phyloP scores from a whole-genome alignment of 306 rosid genomes.

The Neltuma alba region DNA sequence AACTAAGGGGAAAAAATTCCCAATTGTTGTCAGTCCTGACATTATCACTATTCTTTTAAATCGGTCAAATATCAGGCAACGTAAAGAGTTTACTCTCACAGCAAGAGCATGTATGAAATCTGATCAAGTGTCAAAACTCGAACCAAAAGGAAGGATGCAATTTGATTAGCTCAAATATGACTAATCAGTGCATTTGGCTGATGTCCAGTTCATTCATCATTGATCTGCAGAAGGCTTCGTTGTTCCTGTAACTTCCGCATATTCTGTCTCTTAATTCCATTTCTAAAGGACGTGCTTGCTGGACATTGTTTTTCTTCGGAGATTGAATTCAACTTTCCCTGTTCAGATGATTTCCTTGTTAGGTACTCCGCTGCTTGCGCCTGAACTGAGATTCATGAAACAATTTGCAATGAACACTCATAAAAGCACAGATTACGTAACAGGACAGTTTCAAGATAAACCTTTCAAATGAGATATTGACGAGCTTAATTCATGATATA shows the following conservation, averaged over 20 bases:
- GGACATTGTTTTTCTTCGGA: constrained; percentile 42
- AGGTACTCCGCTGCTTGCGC: constrained; percentile 73
- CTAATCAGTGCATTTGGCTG: constrained; percentile 28
- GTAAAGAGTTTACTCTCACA: neutral
- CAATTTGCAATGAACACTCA: constrained; percentile 25
- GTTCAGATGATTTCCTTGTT: constrained; percentile 54
- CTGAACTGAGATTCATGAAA: constrained; percentile 63
- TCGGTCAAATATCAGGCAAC: constrained; percentile 47
- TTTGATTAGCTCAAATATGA: constrained; percentile 1
- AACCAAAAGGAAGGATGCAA: constrained; percentile 29
- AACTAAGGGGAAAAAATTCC: neutral
- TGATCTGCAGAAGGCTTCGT: constrained; percentile 43
- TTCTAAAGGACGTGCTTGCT: constrained; percentile 71
- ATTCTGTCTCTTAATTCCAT: constrained; percentile 65
- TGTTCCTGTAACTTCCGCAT: constrained; percentile 42
- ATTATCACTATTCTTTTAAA: neutral
- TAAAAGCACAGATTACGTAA: neutral
- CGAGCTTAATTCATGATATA: constrained; percentile 1
- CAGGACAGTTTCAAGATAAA: neutral
- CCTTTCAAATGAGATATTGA: neutral
- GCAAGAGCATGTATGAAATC: neutral
- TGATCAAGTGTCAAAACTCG: constrained; percentile 23
- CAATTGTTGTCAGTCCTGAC: neutral
- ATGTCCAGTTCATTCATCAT: constrained; percentile 26
- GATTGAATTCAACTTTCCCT: constrained; percentile 26